Evolutionary conservation across 805 yeast genomes (phyloP), one percentile per base, ranked within the genome.

Genomic region (Starmerella geochares): DNA sequence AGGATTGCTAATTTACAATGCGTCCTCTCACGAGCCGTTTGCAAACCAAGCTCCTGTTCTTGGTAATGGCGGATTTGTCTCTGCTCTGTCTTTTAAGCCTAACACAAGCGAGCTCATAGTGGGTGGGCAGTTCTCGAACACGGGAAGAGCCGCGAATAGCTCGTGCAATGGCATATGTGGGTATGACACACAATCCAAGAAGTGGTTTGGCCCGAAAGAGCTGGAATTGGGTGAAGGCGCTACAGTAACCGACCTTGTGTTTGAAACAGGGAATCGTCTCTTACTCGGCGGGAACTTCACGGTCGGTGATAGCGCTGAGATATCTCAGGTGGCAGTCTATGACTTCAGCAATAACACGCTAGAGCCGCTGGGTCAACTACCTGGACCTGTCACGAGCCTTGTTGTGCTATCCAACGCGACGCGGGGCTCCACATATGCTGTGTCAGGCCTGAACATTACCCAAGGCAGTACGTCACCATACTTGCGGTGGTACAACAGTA

Each of bases 241-340:
- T 5, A 27, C 14, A 5, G 42, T 54, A 2, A 35, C 19, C 14
- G 45, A 47, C 8, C 47, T 54, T 8, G 56, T 54, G 47, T 78
- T 83, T 51, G 58, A 68, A 21, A 64, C 70, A 31, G 58, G 65
- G 16, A 65, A 70, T 10, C 52, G 58, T 8, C 52, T 77, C 7
- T 59, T 76, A 28, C 58, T 75, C n/a, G 69, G 74, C 9, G 83
- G 97, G 17, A 71, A 76, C 55, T 66, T 85, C 51, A 61, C 70
- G 0, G 58, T 75, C 24, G 65, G 70, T 14, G 68, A 64, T 21
- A 52, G 64, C 0, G 50, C 60, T 1, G 53, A 65, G 0, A 50
- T 60, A 2, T 62, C 68, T 1, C 69, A 71, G n/a, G 73, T 83
- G 52, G 73, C 75, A 14, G 66, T 74, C 23, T 80, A 76, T 65